phyloP scores from a whole-genome alignment of 768 basidiomycete genomes.

The Trametes cingulata region DNA sequence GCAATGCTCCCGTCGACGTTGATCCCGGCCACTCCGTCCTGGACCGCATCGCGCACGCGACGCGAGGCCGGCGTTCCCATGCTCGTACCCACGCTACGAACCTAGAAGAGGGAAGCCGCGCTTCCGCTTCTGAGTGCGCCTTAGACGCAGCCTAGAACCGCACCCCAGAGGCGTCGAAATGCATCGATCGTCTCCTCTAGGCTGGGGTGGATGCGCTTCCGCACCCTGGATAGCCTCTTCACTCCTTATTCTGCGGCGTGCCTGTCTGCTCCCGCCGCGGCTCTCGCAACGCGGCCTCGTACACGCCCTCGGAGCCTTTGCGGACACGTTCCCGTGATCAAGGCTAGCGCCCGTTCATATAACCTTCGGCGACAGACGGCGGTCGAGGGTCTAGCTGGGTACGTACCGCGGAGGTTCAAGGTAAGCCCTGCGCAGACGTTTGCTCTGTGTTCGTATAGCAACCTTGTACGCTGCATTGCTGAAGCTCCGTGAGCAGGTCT shows the following conservation, averaged over 20 bases:
- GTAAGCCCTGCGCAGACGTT: too few species aligned
- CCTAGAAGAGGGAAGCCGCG: not conserved
- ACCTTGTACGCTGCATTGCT: too few species aligned
- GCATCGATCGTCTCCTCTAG: constrained; percentile 5
- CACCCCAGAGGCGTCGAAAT: not conserved
- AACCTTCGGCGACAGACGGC: not conserved
- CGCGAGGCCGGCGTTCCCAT: not conserved
- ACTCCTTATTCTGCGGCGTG: constrained; percentile 5
- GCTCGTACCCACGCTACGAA: too few species aligned
- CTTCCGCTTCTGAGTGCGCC: not conserved
- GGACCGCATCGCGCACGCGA: constrained; percentile 3
- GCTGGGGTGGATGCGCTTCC: not conserved
- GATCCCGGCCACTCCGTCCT: constrained; percentile 3
- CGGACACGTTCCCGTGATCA: not conserved
- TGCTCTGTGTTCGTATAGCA: too few species aligned
- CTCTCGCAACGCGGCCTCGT: not conserved
- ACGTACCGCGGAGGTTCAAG: not conserved
- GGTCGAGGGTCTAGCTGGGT: not conserved
- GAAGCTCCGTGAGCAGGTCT: too few species aligned
- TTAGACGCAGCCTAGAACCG: not conserved
- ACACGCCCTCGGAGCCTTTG: constrained; percentile 3
- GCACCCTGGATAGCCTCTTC: not conserved
- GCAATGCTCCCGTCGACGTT: not conserved
- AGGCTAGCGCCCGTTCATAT: not conserved
- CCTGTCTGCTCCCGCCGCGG: constrained; percentile 4